phyloP scores from a whole-genome alignment of 176 grass and related monocot species.

The Rhynchospora breviuscula region DNA sequence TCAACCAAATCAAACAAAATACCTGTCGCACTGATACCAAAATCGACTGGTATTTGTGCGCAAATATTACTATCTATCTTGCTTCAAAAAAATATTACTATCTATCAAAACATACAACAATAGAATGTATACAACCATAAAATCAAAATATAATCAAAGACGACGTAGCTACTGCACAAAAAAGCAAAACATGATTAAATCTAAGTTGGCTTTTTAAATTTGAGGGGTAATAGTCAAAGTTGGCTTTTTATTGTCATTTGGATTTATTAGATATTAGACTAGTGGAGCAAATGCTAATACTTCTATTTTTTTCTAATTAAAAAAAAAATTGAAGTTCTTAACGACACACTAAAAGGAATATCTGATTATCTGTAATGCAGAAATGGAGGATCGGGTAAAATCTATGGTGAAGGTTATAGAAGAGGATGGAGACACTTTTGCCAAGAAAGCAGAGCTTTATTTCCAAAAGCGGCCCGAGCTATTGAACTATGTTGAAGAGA shows the following conservation, averaged over 20 bases:
- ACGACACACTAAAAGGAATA: neutral
- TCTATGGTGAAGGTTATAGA: conserved; percentile 74
- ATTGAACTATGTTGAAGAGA: conserved; percentile 57
- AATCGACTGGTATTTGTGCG: too few species aligned
- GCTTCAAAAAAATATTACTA: too few species aligned
- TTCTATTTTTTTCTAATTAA: neutral
- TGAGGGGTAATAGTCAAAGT: neutral
- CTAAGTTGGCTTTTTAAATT: neutral
- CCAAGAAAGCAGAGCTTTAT: conserved; percentile 66
- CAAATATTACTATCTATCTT: too few species aligned
- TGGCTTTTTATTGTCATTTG: neutral
- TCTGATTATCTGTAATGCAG: conserved; percentile 16
- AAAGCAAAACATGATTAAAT: neutral
- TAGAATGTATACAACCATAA: too few species aligned
- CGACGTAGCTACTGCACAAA: too few species aligned
- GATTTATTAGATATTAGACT: neutral
- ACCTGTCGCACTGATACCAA: too few species aligned
- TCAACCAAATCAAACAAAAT: too few species aligned
- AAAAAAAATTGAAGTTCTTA: neutral
- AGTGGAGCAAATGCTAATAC: neutral
- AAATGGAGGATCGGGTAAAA: conserved; percentile 64
- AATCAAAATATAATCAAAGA: too few species aligned
- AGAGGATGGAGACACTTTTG: conserved; percentile 58
- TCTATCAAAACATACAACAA: too few species aligned
- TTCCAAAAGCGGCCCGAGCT: conserved; percentile 58